Percentiles rank a stretch among this genome's conserved stretches.
Conservation (phyloP, 805 yeast species). For the Ogataea nonfermentans region DNA sequence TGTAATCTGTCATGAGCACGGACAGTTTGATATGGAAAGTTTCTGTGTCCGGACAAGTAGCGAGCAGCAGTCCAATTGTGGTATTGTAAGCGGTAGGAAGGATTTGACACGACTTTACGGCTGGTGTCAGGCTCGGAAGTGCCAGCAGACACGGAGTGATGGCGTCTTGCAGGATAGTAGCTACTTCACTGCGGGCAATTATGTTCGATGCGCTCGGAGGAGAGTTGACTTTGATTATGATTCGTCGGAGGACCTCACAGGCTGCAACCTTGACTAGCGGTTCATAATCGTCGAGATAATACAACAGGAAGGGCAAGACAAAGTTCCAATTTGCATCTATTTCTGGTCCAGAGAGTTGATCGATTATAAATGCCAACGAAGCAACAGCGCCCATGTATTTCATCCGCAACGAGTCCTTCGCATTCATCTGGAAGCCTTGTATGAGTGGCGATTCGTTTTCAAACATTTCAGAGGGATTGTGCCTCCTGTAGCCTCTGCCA, state of each 20-base stretch:
- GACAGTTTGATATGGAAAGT: slow-evolving; percentile 17
- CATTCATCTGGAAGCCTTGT: slow-evolving; percentile 16
- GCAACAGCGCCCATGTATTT: slow-evolving; percentile 16
- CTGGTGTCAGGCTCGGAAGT: slow-evolving; percentile 32
- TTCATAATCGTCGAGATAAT: slow-evolving; percentile 32
- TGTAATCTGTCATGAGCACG: slow-evolving; percentile 25
- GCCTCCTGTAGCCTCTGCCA: slow-evolving; percentile 15
- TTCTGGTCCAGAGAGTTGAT: not conserved
- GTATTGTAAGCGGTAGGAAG: slow-evolving; percentile 27
- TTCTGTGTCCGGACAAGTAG: slow-evolving; percentile 8
- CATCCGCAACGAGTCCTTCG: slow-evolving; percentile 21
- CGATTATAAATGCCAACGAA: slow-evolving; percentile 13
- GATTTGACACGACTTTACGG: slow-evolving; percentile 18
- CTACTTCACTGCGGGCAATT: slow-evolving; percentile 20
- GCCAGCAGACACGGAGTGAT: slow-evolving; percentile 30
- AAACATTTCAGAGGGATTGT: slow-evolving; percentile 6
- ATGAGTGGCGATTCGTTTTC: slow-evolving; percentile 21
- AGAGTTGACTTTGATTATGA: slow-evolving; percentile 12
- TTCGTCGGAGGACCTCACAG: slow-evolving; percentile 10
- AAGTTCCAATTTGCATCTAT: slow-evolving; percentile 27
- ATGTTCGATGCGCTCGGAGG: slow-evolving; percentile 13
- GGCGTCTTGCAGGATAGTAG: slow-evolving; percentile 22
- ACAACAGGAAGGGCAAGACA: slow-evolving; percentile 27
- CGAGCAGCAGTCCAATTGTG: slow-evolving; percentile 15
- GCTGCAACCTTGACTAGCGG: slow-evolving; percentile 26